Percentiles rank a stretch among this genome's conserved stretches.
phyloP scores from a whole-genome alignment of 371 early-diverging fungal genomes.

The Blakeslea trispora region DNA sequence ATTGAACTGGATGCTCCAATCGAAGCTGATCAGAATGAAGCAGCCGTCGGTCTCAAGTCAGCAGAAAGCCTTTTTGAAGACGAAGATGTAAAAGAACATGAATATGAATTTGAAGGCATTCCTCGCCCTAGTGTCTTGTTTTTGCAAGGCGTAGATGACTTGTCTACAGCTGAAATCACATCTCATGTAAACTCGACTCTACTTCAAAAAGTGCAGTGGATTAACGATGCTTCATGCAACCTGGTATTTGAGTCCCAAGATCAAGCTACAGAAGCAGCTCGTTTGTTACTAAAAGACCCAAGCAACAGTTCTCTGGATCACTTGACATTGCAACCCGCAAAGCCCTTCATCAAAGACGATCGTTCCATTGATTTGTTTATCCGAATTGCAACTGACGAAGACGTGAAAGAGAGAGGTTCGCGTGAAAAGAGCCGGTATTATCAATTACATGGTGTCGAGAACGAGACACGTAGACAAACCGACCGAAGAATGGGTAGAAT shows the following conservation, averaged over 20 bases:
- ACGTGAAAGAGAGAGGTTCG: constrained; percentile 53
- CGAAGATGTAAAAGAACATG: constrained; percentile 3
- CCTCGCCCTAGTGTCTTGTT: constrained; percentile 43
- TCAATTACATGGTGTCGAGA: constrained; percentile 47
- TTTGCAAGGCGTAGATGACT: constrained; percentile 54
- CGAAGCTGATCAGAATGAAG: not conserved
- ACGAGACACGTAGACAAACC: not conserved
- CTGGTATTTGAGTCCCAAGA: constrained; percentile 30
- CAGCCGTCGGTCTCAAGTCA: not conserved
- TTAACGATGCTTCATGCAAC: constrained; percentile 58
- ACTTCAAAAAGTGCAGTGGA: constrained; percentile 58
- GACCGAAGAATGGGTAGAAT: constrained; percentile 9
- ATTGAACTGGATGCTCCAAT: constrained; percentile 10
- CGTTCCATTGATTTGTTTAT: constrained; percentile 19
- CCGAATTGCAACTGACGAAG: constrained; percentile 51
- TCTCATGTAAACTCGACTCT: constrained; percentile 31
- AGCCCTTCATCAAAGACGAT: constrained; percentile 18
- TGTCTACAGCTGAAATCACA: constrained; percentile 58
- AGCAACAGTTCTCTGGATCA: constrained; percentile 18
- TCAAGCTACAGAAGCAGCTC: constrained; percentile 39
- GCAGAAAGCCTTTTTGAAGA: not conserved
- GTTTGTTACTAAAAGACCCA: constrained; percentile 30
- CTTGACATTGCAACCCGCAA: constrained; percentile 33
- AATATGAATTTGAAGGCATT: constrained; percentile 17
- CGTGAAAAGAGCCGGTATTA: constrained; percentile 57